Base-by-base conservation (phyloP, 2,329 filamentous ascomycete genomes). In the Pseudogymnoascus sp. region DNA sequence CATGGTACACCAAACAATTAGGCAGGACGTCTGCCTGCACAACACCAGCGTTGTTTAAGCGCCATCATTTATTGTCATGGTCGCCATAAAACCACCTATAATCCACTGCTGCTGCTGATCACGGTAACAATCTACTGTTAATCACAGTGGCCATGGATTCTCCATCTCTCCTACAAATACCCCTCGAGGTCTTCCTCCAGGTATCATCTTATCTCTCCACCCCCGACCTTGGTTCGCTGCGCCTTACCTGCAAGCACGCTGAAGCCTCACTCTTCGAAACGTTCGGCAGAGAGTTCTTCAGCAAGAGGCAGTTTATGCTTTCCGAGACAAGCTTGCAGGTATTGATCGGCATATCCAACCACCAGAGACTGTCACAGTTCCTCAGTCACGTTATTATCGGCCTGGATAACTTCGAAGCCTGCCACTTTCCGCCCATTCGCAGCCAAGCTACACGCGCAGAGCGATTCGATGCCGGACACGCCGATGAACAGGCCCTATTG, bases 251-350 rank as follows among this genome's bases (percentile, higher is more conserved):
- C 75, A 83, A 80, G 63, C 72, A 77, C 16, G 71, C 86, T 11
- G 85, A 89, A 70, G 74, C 74, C 19, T 75, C 77, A 1, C 75
- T 88, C 11, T 83, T 84, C 72, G 76, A 79, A 60, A 77, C 77
- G 36, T 89, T 89, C 68, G 77, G 81, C 28, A 76, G 76, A 23
- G 85, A 88, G 67, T 90, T 87, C 77, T 90, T 90, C 74, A 78
- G 76, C 61, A 85, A 84, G 72, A 84, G 82, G 69, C 85, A 89
- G 70, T 90, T 89, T 74, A 86, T 87, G 82, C 70, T 88, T 63
- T 81, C 80, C 1, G 76, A 82, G 36, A 74, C 78, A 68, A 88
- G 85, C 68, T 75, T 88, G 8, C 78, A 82, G 62, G 77, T 80
- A 0, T 36, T 69, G 21, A 43, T 69, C 11, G 66, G 68, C 36